Conservation (phyloP, 202 grass and related monocot genomes). For the Zoysia matrella region DNA sequence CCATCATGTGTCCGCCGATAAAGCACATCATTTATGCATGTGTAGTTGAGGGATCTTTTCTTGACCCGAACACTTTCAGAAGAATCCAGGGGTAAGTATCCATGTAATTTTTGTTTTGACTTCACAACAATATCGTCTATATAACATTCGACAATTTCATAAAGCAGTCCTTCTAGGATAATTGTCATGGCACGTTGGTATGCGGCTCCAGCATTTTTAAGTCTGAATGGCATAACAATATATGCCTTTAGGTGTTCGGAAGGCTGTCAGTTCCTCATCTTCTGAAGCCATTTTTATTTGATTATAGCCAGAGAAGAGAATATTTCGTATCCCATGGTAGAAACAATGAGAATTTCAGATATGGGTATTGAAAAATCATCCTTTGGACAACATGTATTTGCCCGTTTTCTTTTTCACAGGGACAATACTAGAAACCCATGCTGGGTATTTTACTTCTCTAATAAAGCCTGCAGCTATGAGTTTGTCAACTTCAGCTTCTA, state of each 20-base stretch:
- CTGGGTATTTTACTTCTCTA: slow-evolving; percentile 16
- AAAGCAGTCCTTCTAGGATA: not conserved
- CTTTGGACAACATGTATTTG: slow-evolving; percentile 14
- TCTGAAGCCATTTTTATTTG: slow-evolving; percentile 17
- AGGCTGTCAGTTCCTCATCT: not conserved
- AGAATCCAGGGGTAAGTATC: not conserved
- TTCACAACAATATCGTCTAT: slow-evolving; percentile 29
- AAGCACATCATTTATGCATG: not conserved
- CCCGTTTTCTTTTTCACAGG: slow-evolving; percentile 15
- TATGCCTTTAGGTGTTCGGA: slow-evolving; percentile 10
- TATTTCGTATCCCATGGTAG: slow-evolving; percentile 17
- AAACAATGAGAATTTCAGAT: slow-evolving; percentile 20
- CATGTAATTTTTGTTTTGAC: not conserved
- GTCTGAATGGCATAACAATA: slow-evolving; percentile 25
- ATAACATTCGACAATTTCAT: slow-evolving; percentile 12
- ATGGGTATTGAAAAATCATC: slow-evolving; percentile 26
- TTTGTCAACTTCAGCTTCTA: slow-evolving; percentile 15
- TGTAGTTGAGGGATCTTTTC: not conserved
- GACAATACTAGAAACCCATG: slow-evolving; percentile 20
- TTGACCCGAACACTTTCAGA: not conserved
- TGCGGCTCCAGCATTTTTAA: slow-evolving; percentile 11
- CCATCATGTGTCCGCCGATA: not conserved
- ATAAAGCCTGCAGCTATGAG: slow-evolving; percentile 7
- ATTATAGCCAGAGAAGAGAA: slow-evolving; percentile 19
- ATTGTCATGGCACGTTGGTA: slow-evolving; percentile 1